Conservation (phyloP, 345 rosid species). For the Gossypium thurberi region DNA sequence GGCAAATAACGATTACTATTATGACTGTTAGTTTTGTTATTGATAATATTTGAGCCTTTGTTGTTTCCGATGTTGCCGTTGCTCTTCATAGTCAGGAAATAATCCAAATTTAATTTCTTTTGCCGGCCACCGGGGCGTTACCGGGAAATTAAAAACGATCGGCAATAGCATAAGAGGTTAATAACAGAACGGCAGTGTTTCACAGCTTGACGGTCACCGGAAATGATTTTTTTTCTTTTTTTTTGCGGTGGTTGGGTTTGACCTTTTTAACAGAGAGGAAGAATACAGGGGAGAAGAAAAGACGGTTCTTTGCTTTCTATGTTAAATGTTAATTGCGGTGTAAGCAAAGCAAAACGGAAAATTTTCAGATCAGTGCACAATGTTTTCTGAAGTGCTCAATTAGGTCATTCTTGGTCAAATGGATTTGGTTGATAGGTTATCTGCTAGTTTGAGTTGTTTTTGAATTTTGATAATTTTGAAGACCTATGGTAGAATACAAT, state of each 20-base stretch:
- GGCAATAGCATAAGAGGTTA: constrained; percentile 38
- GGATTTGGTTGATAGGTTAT: not conserved
- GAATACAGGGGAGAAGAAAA: not conserved
- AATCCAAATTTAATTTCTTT: not conserved
- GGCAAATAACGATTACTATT: constrained; percentile 41
- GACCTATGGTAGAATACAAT: no score
- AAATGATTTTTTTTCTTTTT: not conserved
- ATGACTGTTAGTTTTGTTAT: constrained; percentile 26
- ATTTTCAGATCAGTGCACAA: not conserved
- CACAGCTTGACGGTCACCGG: constrained; percentile 9
- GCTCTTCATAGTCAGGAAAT: constrained; percentile 58
- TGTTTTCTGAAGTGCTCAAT: not conserved
- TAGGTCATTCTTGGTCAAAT: not conserved
- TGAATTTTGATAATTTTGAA: not conserved
- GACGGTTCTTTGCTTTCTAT: constrained; percentile 35
- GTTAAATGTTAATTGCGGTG: constrained; percentile 27
- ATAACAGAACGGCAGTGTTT: not conserved
- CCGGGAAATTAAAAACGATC: constrained; percentile 45
- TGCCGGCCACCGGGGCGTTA: constrained; percentile 50
- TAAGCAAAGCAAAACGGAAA: constrained; percentile 8
- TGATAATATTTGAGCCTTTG: constrained; percentile 19
- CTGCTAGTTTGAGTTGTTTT: not conserved
- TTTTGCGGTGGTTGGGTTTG: constrained; percentile 24
- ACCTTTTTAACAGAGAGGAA: constrained; percentile 27
- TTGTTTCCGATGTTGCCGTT: constrained; percentile 26